Conservation (phyloP, 495 filamentous ascomycete species). For the Astrothelium subdiscretum region DNA sequence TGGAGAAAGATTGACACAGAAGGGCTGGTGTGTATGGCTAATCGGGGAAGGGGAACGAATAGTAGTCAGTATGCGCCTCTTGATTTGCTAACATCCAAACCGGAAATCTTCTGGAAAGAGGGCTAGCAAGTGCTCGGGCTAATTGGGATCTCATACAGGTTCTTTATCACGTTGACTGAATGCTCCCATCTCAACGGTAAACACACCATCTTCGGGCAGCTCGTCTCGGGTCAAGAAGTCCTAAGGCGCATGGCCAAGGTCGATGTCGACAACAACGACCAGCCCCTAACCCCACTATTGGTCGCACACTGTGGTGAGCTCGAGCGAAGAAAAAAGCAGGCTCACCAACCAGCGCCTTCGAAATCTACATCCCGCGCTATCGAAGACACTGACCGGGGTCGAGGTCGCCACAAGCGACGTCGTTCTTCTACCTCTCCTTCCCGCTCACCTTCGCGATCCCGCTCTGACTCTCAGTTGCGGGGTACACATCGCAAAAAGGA, state of each 20-base stretch:
- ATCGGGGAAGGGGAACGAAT: slow-evolving; percentile 32
- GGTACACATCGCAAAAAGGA: not conserved
- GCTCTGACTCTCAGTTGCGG: not conserved
- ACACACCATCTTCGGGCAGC: slow-evolving; percentile 32
- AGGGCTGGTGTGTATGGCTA: slow-evolving; percentile 37
- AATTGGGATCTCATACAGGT: slow-evolving; percentile 17
- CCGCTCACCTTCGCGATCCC: not conserved
- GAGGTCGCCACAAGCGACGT: slow-evolving; percentile 5
- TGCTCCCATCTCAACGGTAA: slow-evolving; percentile 30
- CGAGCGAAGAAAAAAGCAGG: slow-evolving; percentile 17
- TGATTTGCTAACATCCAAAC: not conserved
- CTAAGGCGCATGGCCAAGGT: slow-evolving; percentile 27
- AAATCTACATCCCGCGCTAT: not conserved
- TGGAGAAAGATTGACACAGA: slow-evolving; percentile 32
- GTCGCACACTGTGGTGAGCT: slow-evolving; percentile 33
- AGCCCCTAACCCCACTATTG: slow-evolving; percentile 25
- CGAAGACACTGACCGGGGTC: slow-evolving; percentile 1
- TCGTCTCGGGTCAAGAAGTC: slow-evolving; percentile 28
- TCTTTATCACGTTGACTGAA: slow-evolving; percentile 36
- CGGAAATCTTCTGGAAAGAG: not conserved
- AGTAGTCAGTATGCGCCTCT: slow-evolving; percentile 29
- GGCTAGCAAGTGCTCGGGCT: not conserved
- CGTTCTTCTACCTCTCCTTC: not conserved
- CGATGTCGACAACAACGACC: slow-evolving; percentile 28
- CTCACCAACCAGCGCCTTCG: slow-evolving; percentile 3